Evolutionary conservation across 2,329 filamentous ascomycete species (phyloP).

Genomic region (Sclerotinia borealis): DNA sequence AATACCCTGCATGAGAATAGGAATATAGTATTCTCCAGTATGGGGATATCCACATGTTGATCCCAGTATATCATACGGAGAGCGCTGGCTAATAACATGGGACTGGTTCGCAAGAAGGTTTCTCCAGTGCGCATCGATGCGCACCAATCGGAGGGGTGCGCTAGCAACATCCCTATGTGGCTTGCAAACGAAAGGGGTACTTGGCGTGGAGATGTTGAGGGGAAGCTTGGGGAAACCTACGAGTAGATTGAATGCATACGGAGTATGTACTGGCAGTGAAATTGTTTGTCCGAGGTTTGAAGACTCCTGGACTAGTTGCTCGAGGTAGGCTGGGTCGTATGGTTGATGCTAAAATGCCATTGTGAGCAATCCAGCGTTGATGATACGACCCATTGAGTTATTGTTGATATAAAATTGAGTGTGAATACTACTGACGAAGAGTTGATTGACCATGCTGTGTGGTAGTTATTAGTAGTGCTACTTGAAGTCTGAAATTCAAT

Average conservation of each 20-base stretch:
- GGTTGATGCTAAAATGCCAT: background rate
- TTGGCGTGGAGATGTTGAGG: background rate
- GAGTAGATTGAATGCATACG: background rate
- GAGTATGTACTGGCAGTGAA: background rate
- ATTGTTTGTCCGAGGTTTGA: background rate
- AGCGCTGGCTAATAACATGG: background rate
- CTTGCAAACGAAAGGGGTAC: background rate
- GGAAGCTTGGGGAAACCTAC: background rate
- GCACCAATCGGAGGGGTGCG: background rate
- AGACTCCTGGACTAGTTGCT: background rate
- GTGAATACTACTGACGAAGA: background rate
- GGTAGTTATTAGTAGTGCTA: too few relatives aligned
- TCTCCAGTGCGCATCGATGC: background rate
- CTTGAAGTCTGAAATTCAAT: background rate
- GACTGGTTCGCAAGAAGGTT: constrained; percentile 5
- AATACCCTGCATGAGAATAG: constrained; percentile 5
- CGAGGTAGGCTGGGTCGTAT: background rate
- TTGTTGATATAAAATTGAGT: background rate
- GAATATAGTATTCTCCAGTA: background rate
- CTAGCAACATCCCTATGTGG: background rate
- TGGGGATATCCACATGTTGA: background rate
- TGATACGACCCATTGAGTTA: background rate
- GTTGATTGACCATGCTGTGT: too few relatives aligned
- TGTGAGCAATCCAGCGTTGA: background rate
- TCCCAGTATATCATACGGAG: background rate